A percentile compares a stretch with the other conserved stretches of the same genome.
phyloP scores from a whole-genome alignment of 148 eudicot species.

The Agrostemma githago region DNA sequence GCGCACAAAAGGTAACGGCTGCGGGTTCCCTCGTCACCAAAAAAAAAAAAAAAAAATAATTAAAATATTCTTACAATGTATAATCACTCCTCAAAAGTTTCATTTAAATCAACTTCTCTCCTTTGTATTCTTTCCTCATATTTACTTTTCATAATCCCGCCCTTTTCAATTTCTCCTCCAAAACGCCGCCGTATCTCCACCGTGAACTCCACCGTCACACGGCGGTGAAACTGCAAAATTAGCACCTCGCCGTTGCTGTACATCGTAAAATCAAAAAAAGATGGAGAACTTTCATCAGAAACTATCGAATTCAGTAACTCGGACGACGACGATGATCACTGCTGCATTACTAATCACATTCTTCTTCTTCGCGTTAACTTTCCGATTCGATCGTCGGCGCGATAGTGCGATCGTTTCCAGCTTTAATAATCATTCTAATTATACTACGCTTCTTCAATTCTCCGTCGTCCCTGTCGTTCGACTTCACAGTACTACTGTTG shows the following conservation, averaged over 20 bases:
- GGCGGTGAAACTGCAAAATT: no score
- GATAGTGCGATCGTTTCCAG: neutral
- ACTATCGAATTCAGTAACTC: neutral
- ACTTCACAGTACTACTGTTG: conserved; percentile 12
- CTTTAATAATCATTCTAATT: conserved; percentile 5
- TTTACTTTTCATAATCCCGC: neutral
- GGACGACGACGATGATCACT: neutral
- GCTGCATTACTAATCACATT: conserved; percentile 17
- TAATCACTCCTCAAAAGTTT: no score
- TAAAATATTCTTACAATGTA: no score
- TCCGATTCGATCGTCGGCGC: neutral
- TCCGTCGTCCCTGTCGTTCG: conserved; percentile 16
- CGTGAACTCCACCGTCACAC: no score
- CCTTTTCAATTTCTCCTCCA: neutral
- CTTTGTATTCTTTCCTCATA: no score
- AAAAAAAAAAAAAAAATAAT: no score
- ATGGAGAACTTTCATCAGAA: conserved; percentile 20
- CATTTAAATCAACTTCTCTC: no score
- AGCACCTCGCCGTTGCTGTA: neutral
- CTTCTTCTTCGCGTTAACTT: neutral
- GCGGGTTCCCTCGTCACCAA: no score
- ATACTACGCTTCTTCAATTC: conserved; percentile 16
- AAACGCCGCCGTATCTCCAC: no score
- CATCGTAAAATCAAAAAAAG: conserved; percentile 1
- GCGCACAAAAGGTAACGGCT: no score